phyloP scores from a whole-genome alignment of 148 eudicot genomes.

The Spergularia marina region DNA sequence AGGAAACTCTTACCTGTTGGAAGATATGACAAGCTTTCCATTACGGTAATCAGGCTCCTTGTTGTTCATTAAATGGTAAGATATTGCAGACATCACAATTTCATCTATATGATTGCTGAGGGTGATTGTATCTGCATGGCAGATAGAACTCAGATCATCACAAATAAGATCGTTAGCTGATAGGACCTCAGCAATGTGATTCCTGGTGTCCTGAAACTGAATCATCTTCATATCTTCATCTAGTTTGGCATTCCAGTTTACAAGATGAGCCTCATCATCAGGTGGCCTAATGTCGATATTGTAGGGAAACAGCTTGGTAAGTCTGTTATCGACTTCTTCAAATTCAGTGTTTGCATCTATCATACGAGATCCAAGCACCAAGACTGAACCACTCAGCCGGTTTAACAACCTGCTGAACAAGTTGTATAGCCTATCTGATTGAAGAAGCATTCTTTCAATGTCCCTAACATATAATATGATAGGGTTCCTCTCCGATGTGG shows the following conservation, averaged over 20 bases:
- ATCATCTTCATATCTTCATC: constrained; percentile 84
- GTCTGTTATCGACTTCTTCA: constrained; percentile 49
- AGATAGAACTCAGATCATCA: constrained; percentile 71
- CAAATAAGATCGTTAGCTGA: constrained; percentile 86
- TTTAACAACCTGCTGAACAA: constrained; percentile 56
- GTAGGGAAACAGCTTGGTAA: constrained; percentile 65
- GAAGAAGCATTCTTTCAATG: constrained; percentile 60
- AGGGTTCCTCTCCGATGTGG: constrained; percentile 51
- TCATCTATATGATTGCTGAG: constrained; percentile 74
- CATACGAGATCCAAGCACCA: constrained; percentile 76
- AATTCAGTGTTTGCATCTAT: constrained; percentile 43
- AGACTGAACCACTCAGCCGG: constrained; percentile 60
- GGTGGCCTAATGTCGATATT: constrained; percentile 72
- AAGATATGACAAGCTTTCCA: constrained; percentile 85
- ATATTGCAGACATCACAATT: constrained; percentile 77
- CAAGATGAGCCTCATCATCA: constrained; percentile 67
- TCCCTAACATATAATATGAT: constrained; percentile 79
- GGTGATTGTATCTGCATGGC: constrained; percentile 63
- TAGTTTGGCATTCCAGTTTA: constrained; percentile 68
- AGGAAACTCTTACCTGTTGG: constrained; percentile 45
- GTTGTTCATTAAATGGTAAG: constrained; percentile 70
- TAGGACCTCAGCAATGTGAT: constrained; percentile 82
- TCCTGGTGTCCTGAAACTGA: constrained; percentile 72
- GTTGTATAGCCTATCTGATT: constrained; percentile 59
- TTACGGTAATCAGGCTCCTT: constrained; percentile 81